Conservation (phyloP, 2,329 filamentous ascomycete genomes). For the Phialemonium atrogriseum region DNA sequence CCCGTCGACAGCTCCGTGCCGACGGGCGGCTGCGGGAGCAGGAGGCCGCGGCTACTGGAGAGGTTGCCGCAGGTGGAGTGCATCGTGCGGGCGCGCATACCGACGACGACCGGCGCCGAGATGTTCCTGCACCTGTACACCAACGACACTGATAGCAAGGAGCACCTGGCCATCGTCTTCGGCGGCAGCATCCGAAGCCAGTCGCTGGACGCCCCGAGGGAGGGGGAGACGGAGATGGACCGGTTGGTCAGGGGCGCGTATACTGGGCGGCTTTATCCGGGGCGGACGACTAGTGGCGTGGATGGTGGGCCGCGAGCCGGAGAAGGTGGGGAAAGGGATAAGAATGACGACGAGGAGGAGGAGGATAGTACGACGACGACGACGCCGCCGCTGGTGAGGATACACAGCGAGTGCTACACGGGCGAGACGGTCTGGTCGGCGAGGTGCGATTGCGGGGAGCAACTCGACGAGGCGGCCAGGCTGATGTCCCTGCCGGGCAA, state of each 20-base stretch:
- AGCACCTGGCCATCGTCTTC: conserved; percentile 96
- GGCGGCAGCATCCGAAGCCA: conserved; percentile 72
- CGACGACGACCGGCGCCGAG: conserved; percentile 82
- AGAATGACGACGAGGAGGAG: neutral
- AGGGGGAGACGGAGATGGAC: conserved; percentile 78
- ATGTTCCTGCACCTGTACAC: conserved; percentile 96
- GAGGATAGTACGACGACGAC: neutral
- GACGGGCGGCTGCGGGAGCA: conserved; percentile 51
- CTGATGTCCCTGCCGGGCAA: conserved; percentile 71
- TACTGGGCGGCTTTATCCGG: conserved; percentile 77
- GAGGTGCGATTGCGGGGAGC: conserved; percentile 94
- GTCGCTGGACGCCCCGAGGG: conserved; percentile 60
- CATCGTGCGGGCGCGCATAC: conserved; percentile 88
- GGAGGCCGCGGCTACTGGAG: conserved; percentile 64
- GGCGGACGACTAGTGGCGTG: conserved; percentile 66
- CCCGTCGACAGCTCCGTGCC: conserved; percentile 52
- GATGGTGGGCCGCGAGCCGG: conserved; percentile 2
- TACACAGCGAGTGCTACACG: conserved; percentile 97
- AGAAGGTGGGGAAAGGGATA: conserved; percentile 4
- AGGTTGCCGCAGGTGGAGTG: conserved; percentile 81
- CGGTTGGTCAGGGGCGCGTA: conserved; percentile 94
- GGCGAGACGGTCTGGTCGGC: conserved; percentile 98
- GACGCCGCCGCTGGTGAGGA: conserved; percentile 69
- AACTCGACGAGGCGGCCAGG: conserved; percentile 90
- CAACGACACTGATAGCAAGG: conserved; percentile 89